These are phyloP conservation scores for Botrytis pseudocinerea DNA, from an alignment of 2,329 filamentous ascomycete genomes.

Conservation along the genomic window DNA sequence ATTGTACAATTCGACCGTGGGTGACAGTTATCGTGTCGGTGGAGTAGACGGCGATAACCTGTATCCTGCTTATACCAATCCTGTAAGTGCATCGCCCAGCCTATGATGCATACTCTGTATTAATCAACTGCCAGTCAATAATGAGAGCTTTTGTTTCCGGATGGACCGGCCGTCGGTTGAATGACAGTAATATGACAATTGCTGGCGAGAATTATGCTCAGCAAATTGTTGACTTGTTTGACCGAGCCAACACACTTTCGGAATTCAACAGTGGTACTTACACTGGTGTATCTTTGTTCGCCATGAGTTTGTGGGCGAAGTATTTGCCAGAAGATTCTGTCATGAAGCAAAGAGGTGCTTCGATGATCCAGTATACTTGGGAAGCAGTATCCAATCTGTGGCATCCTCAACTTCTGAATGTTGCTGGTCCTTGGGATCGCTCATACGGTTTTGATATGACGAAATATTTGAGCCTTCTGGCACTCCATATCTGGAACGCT, in stretches of 20 bases:
- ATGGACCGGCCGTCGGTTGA: conserved; percentile 56
- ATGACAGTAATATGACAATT: conserved; percentile 59
- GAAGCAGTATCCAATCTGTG: conserved; percentile 53
- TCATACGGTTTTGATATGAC: conserved; percentile 66
- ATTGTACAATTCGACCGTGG: conserved; percentile 55
- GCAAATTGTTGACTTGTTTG: conserved; percentile 58
- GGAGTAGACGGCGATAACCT: conserved; percentile 61
- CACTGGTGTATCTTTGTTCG: conserved; percentile 60
- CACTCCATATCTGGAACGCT: conserved; percentile 59
- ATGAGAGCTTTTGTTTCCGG: conserved; percentile 63
- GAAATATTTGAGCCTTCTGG: conserved; percentile 58
- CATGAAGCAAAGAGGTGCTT: conserved; percentile 32
- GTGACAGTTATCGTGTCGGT: conserved; percentile 54
- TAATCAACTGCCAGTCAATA: conserved; percentile 45
- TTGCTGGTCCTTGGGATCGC: conserved; percentile 65
- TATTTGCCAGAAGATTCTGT: conserved; percentile 56
- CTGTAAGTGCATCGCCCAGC: conserved; percentile 32
- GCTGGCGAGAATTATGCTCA: conserved; percentile 57
- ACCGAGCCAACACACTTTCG: conserved; percentile 55
- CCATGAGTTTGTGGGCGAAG: conserved; percentile 58
- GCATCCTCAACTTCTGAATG: conserved; percentile 59
- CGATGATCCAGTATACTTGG: conserved; percentile 57
- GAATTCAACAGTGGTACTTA: conserved; percentile 61
- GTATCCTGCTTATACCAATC: conserved; percentile 63
- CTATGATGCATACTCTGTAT: background rate